Conservation (phyloP, 495 filamentous ascomycete species). For the Platismatia glauca region DNA sequence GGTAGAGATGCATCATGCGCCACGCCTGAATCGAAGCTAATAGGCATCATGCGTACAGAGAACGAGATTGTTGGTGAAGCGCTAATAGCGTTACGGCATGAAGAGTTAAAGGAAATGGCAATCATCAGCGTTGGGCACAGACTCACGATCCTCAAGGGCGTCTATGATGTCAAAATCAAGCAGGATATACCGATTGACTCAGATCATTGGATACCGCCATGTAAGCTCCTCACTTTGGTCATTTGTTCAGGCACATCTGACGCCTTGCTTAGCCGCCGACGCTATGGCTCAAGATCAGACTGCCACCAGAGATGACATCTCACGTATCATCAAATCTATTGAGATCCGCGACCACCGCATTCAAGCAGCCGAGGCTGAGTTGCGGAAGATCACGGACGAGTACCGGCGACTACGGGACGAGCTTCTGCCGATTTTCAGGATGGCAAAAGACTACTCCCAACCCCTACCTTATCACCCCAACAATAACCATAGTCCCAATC, state of each 20-base stretch:
- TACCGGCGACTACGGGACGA: conserved; percentile 81
- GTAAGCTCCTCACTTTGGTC: conserved; percentile 44
- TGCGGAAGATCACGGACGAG: conserved; percentile 73
- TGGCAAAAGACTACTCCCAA: conserved; percentile 83
- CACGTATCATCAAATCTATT: conserved; percentile 77
- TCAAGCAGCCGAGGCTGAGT: conserved; percentile 65
- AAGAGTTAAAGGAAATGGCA: conserved; percentile 90
- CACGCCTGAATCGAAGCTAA: conserved; percentile 3
- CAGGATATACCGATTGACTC: conserved; percentile 84
- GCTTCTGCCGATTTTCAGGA: conserved; percentile 76
- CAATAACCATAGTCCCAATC: conserved; percentile 26
- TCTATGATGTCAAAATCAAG: conserved; percentile 90
- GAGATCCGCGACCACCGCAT: conserved; percentile 81
- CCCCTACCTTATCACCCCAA: conserved; percentile 56
- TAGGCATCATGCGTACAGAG: conserved; percentile 42
- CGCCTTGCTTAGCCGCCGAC: conserved; percentile 60
- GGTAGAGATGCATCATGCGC: conserved; percentile 43
- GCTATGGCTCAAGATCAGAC: conserved; percentile 73
- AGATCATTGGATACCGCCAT: conserved; percentile 88
- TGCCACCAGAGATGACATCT: conserved; percentile 85
- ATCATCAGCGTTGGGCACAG: conserved; percentile 87
- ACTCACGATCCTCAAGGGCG: conserved; percentile 84
- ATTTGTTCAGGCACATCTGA: conserved; percentile 19
- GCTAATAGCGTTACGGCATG: conserved; percentile 77
- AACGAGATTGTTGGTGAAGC: conserved; percentile 92